Conservation (phyloP, 805 yeast genomes). For the Starmerella bombi region DNA sequence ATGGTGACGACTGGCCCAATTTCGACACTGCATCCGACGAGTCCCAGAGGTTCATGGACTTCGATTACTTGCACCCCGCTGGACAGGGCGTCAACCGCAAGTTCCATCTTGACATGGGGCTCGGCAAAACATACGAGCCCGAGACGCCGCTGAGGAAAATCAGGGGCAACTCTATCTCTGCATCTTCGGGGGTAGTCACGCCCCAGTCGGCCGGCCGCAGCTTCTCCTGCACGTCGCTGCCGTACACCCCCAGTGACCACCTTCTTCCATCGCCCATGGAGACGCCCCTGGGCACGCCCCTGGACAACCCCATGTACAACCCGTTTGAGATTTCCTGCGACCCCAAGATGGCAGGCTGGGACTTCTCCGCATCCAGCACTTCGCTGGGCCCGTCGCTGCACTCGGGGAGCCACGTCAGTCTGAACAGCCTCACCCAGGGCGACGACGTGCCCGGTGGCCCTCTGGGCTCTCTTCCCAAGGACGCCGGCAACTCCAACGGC, state of each 20-base stretch:
- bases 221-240: constrained; percentile 12
- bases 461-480: neutral
- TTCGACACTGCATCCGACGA: too few species aligned
- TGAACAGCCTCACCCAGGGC: constrained; percentile 1
- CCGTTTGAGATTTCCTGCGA: constrained; percentile 6
- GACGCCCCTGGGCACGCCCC: constrained; percentile 18
- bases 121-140: constrained; percentile 1
- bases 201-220: constrained; percentile 15
- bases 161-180: constrained; percentile 9
- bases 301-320: constrained; percentile 7
- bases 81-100: neutral
- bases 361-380: neutral
- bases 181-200: constrained; percentile 10
- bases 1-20: neutral
- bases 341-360: neutral
- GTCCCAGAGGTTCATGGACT: too few species aligned
- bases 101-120: neutral
- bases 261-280: constrained; percentile 14
- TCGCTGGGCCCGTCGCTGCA: neutral
- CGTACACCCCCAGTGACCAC: constrained; percentile 8
- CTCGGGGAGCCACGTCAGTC: neutral
- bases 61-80: neutral
- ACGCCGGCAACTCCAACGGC: neutral
- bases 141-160: constrained; percentile 16
- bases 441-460: neutral